These are phyloP conservation scores for Paraglomus occultum DNA, from an alignment of 192 early-diverging fungal species.

Conservation along the genomic window DNA sequence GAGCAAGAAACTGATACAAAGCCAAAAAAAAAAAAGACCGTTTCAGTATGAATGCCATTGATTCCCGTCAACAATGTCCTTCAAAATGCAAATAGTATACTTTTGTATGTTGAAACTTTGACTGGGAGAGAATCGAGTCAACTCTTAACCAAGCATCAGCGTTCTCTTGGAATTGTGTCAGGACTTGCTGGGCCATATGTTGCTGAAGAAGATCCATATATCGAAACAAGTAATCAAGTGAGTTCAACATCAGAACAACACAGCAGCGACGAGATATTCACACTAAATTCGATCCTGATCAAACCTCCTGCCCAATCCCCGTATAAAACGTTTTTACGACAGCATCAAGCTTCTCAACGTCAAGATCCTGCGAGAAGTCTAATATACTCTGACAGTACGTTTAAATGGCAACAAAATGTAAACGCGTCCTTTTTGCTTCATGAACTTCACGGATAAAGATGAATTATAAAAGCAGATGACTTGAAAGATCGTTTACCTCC, in stretches of 20 bases:
- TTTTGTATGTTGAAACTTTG: constrained; percentile 79
- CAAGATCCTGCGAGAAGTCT: constrained; percentile 87
- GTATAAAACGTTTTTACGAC: constrained; percentile 84
- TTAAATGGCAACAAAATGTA: background rate
- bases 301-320: constrained; percentile 74
- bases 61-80: background rate
- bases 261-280: background rate
- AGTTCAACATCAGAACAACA: background rate
- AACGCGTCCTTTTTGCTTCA: constrained; percentile 4
- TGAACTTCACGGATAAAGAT: no score
- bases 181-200: constrained; percentile 77
- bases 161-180: constrained; percentile 94
- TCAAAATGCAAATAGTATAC: constrained; percentile 43
- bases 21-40: background rate
- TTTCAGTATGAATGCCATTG: background rate
- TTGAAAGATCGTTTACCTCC: no score
- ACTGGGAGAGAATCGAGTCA: constrained; percentile 87
- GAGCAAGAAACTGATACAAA: constrained; percentile 76
- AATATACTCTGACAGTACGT: constrained; percentile 63
- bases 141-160: constrained; percentile 95
- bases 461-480: no score
- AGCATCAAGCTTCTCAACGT: constrained; percentile 82
- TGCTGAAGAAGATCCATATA: constrained; percentile 52
- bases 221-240: background rate
- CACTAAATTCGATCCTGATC: background rate